Evolutionary conservation across 345 rosid genomes (phyloP).

Genomic region (Excoecaria cochinchinensis): DNA sequence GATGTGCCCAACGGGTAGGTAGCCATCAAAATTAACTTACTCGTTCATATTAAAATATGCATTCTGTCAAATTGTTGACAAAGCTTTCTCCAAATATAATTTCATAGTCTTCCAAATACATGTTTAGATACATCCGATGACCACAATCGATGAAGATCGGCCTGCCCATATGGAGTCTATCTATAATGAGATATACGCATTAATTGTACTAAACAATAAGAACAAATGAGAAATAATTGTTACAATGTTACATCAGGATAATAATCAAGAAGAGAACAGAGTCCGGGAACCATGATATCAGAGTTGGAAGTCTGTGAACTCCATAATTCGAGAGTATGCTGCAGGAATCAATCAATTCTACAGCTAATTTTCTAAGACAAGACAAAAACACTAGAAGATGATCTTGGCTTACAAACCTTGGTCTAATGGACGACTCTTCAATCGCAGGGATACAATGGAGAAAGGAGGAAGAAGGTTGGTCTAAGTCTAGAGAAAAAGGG

Average conservation of each 20-base stretch:
- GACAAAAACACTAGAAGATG: not conserved
- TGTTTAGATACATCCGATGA: not conserved
- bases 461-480: too few species aligned
- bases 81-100: not conserved
- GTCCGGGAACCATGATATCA: conserved; percentile 68
- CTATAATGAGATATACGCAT: too few species aligned
- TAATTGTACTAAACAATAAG: conserved; percentile 11
- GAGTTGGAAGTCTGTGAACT: conserved; percentile 94
- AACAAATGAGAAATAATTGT: conserved; percentile 2
- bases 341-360: conserved; percentile 34
- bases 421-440: conserved; percentile 81
- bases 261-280: conserved; percentile 68
- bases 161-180: too few species aligned
- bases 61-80: too few species aligned
- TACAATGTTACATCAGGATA: conserved; percentile 44
- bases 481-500: too few species aligned
- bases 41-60: too few species aligned
- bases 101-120: not conserved
- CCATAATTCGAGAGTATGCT: conserved; percentile 91
- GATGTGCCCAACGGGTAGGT: too few species aligned
- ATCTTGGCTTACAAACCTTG: conserved; percentile 53
- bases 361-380: too few species aligned
- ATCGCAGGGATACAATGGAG: too few species aligned
- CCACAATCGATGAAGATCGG: too few species aligned
- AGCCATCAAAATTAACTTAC: too few species aligned